These are phyloP conservation scores for Plantago major DNA, from an alignment of 257 asterid genomes.

Conservation along the genomic window DNA sequence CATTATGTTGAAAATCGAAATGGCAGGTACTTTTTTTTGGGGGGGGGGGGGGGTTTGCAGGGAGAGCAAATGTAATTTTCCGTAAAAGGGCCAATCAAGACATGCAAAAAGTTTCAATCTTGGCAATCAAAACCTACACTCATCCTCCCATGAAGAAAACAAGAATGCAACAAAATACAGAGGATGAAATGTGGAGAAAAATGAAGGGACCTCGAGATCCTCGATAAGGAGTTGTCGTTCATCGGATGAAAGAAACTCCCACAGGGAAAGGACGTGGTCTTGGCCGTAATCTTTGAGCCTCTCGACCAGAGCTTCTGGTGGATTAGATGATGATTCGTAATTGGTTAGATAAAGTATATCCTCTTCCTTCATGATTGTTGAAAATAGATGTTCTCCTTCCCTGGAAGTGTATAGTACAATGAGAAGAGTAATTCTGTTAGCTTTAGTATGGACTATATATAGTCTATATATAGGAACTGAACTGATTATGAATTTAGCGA, in stretches of 20 bases:
- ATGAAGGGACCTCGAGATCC: slow-evolving; percentile 63
- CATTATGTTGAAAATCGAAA: too few relatives aligned
- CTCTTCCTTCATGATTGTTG: not conserved
- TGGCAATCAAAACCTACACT: too few relatives aligned
- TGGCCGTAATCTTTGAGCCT: slow-evolving; percentile 97
- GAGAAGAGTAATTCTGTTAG: too few relatives aligned
- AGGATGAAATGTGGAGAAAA: not conserved
- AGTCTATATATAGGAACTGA: not conserved
- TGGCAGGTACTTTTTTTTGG: too few relatives aligned
- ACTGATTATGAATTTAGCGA: too few relatives aligned
- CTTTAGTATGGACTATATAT: not conserved
- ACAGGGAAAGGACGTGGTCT: slow-evolving; percentile 77
- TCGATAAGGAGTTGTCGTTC: slow-evolving; percentile 69
- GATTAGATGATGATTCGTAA: slow-evolving; percentile 28
- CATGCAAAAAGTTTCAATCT: too few relatives aligned
- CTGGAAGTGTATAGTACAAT: too few relatives aligned
- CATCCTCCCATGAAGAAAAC: too few relatives aligned
- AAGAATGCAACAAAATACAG: not conserved
- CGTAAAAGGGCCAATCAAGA: too few relatives aligned
- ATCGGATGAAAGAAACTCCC: slow-evolving; percentile 78
- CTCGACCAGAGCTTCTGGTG: slow-evolving; percentile 82
- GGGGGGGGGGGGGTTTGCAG: too few relatives aligned
- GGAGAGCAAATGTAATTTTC: too few relatives aligned
- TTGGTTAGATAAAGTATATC: slow-evolving; percentile 7
- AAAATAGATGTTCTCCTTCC: too few relatives aligned